Percentiles rank a stretch among this genome's conserved stretches.
phyloP scores from a whole-genome alignment of 2,329 filamentous ascomycete species.

The Massarina eburnea region DNA sequence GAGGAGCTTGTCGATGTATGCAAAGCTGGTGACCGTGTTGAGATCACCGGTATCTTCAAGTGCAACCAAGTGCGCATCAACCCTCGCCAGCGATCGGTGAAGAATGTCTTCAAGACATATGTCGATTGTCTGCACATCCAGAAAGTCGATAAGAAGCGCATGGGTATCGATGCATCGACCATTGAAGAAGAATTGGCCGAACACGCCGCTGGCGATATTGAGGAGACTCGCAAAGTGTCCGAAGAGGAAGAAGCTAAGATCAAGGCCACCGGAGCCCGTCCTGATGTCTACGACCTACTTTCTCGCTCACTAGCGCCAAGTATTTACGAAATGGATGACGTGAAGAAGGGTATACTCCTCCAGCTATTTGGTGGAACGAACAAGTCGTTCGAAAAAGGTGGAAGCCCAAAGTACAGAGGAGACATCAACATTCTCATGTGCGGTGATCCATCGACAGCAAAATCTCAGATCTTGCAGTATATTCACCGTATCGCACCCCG shows the following conservation, averaged over 20 bases:
- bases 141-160: constrained; percentile 91
- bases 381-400: constrained; percentile 95
- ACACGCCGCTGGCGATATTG: constrained; percentile 68
- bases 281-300: constrained; percentile 91
- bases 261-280: constrained; percentile 72
- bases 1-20: constrained; percentile 97
- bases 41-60: constrained; percentile 96
- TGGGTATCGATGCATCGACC: constrained; percentile 88
- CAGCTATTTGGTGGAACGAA: constrained; percentile 98
- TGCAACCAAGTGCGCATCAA: constrained; percentile 93
- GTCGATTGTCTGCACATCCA: constrained; percentile 94
- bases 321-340: constrained; percentile 96
- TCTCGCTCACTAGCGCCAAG: constrained; percentile 89
- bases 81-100: constrained; percentile 86
- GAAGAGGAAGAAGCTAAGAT: constrained; percentile 91
- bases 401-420: constrained; percentile 91
- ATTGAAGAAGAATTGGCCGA: constrained; percentile 81
- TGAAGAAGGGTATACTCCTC: constrained; percentile 96
- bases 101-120: constrained; percentile 97
- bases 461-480: constrained; percentile 92
- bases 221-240: constrained; percentile 80
- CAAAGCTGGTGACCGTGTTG: constrained; percentile 94
- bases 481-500: constrained; percentile 97
- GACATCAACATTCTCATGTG: constrained; percentile 97
- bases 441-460: constrained; percentile 93